Evolutionary conservation across 257 asterid species (phyloP), one percentile per base, ranked within the genome.

Genomic region (Fraxinus quadrangulata): DNA sequence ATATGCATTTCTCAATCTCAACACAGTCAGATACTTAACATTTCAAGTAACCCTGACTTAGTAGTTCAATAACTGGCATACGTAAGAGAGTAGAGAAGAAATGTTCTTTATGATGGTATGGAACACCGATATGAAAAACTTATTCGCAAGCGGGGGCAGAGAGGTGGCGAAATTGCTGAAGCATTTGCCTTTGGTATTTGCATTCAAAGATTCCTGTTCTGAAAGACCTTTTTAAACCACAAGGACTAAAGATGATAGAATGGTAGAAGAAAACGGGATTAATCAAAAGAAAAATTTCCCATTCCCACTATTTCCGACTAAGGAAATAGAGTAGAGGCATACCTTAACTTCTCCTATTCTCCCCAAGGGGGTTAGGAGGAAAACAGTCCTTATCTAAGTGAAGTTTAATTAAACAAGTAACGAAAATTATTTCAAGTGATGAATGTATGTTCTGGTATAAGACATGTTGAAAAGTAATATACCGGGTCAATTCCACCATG

Each of bases 401-500:
- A 51, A 51, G 23, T 51, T 51, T 17, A 51, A 14, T 4, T 51
- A 17, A 51, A 51, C 9, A 56, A 56, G 26, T n/a, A n/a, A 56
- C 0, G 12, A 56, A n/a, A 56, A 56, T 56, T 19, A 28, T 56
- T 56, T 56, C 66, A 17, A 56, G 59, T n/a, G 21, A 56, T 56
- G 26, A n/a, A 16, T 47, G 59, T 47, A 47, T 47, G 21, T 47
- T 47, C 59, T 42, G 51, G 16, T 42, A 47, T 40, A 84, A 54
- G 33, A 75, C 75, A 16, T 14, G 36, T 49, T 61, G 54, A 61
- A 77, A 73, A 59, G 23, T 61, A 75, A 28, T 61, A 54, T 86
- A 89, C 92, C 80, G 92, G 88, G 83, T 89, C 92, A 76, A 14
- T 81, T 76, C 92, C 94, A 54, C 87, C 84, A 74, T 75, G 86